phyloP scores from a whole-genome alignment of 208 protist genomes.

The Acanthamoeba healyi region DNA sequence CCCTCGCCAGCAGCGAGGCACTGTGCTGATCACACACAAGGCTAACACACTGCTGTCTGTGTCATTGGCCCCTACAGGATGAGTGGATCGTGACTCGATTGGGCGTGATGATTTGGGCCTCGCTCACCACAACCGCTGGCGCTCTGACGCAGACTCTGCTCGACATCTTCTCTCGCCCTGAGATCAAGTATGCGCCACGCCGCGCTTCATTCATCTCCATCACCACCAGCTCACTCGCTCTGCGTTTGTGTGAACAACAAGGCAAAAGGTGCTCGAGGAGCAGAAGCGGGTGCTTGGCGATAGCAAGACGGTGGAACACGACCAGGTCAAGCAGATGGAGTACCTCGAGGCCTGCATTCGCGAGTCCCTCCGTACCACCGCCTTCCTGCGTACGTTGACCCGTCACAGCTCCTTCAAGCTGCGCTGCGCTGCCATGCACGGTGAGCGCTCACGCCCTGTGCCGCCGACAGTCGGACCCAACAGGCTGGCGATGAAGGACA shows the following conservation, averaged over 20 bases:
- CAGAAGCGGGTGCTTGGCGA: slow-evolving; percentile 6
- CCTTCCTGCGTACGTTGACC: neutral
- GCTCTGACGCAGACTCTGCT: neutral
- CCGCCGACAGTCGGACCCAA: neutral
- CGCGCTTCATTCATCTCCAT: neutral
- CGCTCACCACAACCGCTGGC: slow-evolving; percentile 13
- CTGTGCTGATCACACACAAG: too few relatives aligned
- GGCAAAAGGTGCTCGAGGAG: slow-evolving; percentile 34
- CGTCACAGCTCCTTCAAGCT: too few relatives aligned
- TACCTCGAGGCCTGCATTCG: slow-evolving; percentile 46
- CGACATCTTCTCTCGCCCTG: slow-evolving; percentile 51
- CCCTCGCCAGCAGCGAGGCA: too few relatives aligned
- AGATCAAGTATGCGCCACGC: neutral
- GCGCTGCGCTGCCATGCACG: too few relatives aligned
- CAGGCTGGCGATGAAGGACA: slow-evolving; percentile 41
- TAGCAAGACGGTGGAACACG: slow-evolving; percentile 30
- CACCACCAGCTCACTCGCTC: neutral
- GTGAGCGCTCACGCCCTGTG: neutral
- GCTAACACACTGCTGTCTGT: too few relatives aligned
- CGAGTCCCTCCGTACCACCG: slow-evolving; percentile 28
- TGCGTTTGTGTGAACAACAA: neutral
- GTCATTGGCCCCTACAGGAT: too few relatives aligned
- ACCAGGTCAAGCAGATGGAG: slow-evolving; percentile 40
- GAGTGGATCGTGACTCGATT: slow-evolving; percentile 42
- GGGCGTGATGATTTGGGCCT: slow-evolving; percentile 36